Base-by-base conservation (phyloP, 345 rosid genomes). In the Euphorbia lathyris region DNA sequence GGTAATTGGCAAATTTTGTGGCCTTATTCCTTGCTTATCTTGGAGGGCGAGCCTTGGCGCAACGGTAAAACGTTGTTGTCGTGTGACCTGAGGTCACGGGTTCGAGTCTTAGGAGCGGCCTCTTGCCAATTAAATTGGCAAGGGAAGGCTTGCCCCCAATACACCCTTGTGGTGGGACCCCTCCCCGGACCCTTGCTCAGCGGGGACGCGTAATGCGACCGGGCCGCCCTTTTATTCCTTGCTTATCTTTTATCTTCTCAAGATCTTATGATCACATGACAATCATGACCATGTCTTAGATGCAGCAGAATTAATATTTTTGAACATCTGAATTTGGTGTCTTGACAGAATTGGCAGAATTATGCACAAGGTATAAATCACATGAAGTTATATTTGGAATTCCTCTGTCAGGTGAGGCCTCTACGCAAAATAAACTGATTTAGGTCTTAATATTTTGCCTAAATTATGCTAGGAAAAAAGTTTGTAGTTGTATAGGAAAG, bases 321-420 rank as follows among this genome's bases (percentile, higher is more conserved):
- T 67, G 9, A 17, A 56, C 26, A 16, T 55, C 34, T 57, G 60
- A 13, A 23, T 59, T 59, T 43, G 74, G 29, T 70, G 22, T 68
- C 43, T 58, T 66, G 45, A 16, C 82, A 82, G 90, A 73, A 72
- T 86, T 38, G 70, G 72, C 30, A 55, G 61, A 67, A 71, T 84
- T 57, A 74, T 67, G 68, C 73, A 71, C 16, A 76, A 68, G 62
- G 73, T 40, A 22, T 76, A 78, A 36, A 72, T 43, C 45, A 45
- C 63, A 57, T 78, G 55, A 74, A 58, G 70, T 16, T 55, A 65
- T 64, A 20, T 11, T 22, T n/a, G 19, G 62, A 1, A 29, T 43
- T 69, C 75, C 47, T 42, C 63, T 63, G 22, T 65, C 63, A 58
- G 83, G 73, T 68, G 29, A 71, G 61, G 40, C 16, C 25, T 67